Base-by-base conservation (phyloP, 2,329 filamentous ascomycete species). In the Xylariaceae sp. region DNA sequence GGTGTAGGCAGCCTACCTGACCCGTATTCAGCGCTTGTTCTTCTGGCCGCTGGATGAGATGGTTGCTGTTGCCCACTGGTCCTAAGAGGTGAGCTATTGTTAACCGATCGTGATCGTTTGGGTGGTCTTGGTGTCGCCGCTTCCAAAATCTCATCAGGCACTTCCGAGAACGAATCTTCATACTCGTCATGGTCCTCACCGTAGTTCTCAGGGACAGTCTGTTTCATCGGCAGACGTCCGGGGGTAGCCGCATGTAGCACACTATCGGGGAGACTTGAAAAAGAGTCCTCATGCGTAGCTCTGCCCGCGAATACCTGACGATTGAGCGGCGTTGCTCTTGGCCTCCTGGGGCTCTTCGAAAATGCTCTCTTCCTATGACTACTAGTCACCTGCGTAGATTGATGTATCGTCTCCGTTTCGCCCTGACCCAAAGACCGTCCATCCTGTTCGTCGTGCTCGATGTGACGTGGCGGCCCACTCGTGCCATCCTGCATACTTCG, bases 91-190 rank as follows among this genome's bases (percentile, higher is more conserved):
- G 42, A 45, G 19, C 12, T 33, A 15, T 35, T 44, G 30, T 15
- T 17, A 36, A 42, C 44, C 5, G 9, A 47, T 39, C 45, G 39
- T 11, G 52, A 43, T n/a, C 55, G 62, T 43, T 49, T 55, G 2
- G 60, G 53, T 14, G 60, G 70, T 27, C 61, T 64, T 1, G 73
- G 77, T 1, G 72, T 78, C 5, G 76, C 78, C 27, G 75, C 75
- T 12, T 69, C 70, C 4, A 82, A 70, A 2, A 80, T 66, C 4
- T 64, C 70, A 14, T 77, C 72, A 1, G 79, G 77, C 14, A 82
- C 78, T 45, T 80, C 76, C 0, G 78, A 82, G 55, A 82, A 82
- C 0, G 77, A 80, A 53, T 82, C 78, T 1, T 81, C 75, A 40
- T 80, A 77, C 27, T 63, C 44, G 36, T 63, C 65, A 2, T 66